These are phyloP conservation scores for Blastobotrys capitulatus DNA, from an alignment of 1,139 yeast species.

Conservation along the genomic window DNA sequence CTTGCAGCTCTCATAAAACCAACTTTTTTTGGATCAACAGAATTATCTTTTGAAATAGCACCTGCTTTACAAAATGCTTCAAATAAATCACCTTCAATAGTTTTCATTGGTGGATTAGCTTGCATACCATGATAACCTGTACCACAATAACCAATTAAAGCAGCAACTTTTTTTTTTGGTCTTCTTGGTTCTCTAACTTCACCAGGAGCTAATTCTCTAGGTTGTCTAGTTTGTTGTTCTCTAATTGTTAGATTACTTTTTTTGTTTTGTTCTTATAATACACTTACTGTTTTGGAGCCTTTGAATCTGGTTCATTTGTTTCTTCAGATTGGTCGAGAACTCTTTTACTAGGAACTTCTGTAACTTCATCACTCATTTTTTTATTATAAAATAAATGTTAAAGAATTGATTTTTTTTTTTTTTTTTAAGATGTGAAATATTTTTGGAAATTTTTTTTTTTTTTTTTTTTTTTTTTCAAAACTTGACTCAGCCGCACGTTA, in stretches of 20 bases:
- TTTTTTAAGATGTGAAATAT: no score
- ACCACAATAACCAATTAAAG: slow-evolving; percentile 94
- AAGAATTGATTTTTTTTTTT: no score
- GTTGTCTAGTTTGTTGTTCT: slow-evolving; percentile 15
- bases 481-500: background rate
- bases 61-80: slow-evolving; percentile 84
- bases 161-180: slow-evolving; percentile 87
- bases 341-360: background rate
- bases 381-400: background rate
- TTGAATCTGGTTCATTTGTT: background rate
- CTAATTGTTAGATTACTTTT: background rate
- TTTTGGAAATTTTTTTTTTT: background rate
- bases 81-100: slow-evolving; percentile 89
- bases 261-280: background rate
- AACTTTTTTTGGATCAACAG: slow-evolving; percentile 83
- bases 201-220: slow-evolving; percentile 22
- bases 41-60: slow-evolving; percentile 82
- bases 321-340: background rate
- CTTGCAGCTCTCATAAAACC: slow-evolving; percentile 96
- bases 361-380: background rate
- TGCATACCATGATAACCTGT: slow-evolving; percentile 99
- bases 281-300: background rate
- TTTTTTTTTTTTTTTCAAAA: background rate
- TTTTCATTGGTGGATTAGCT: slow-evolving; percentile 79
- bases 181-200: slow-evolving; percentile 44